phyloP scores from a whole-genome alignment of 2,329 filamentous ascomycete species.

The Fusarium anguioides region DNA sequence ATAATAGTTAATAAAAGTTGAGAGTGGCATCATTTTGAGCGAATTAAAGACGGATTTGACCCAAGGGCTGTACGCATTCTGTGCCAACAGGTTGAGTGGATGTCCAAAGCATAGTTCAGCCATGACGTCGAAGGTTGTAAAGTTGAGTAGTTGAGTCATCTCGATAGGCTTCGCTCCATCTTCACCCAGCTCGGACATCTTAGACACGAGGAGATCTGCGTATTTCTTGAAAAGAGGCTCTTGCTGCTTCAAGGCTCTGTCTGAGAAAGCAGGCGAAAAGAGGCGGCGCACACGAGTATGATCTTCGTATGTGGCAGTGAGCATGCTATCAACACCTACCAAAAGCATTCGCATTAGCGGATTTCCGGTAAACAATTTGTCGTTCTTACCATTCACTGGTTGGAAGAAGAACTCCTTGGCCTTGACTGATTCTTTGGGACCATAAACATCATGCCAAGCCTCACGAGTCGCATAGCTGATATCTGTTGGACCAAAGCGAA shows the following conservation, averaged over 20 bases:
- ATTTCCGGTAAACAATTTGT: too few species aligned
- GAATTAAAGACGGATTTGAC: slow-evolving; percentile 41
- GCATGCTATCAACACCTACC: slow-evolving; percentile 20
- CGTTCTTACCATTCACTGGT: slow-evolving; percentile 5
- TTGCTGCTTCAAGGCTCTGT: slow-evolving; percentile 24
- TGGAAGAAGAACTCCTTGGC: slow-evolving; percentile 10
- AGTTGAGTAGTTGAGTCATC: slow-evolving; percentile 17
- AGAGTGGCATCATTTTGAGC: slow-evolving; percentile 4
- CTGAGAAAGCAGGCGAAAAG: slow-evolving; percentile 17
- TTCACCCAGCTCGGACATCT: slow-evolving; percentile 9
- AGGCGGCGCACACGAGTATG: slow-evolving; percentile 8
- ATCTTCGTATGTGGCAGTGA: neutral
- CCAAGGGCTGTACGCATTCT: slow-evolving; percentile 43
- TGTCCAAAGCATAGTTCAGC: slow-evolving; percentile 45
- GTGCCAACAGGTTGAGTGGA: slow-evolving; percentile 40
- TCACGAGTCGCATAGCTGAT: slow-evolving; percentile 15
- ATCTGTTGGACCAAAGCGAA: slow-evolving; percentile 24
- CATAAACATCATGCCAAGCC: slow-evolving; percentile 22
- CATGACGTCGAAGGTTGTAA: slow-evolving; percentile 46
- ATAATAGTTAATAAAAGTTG: slow-evolving; percentile 7
- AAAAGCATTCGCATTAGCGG: too few species aligned
- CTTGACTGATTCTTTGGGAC: slow-evolving; percentile 15
- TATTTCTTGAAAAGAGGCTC: slow-evolving; percentile 20
- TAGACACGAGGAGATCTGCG: slow-evolving; percentile 9
- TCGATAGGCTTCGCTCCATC: slow-evolving; percentile 7